Conservation (phyloP, 75 land plant species). For the Selaginella tamariscina region DNA sequence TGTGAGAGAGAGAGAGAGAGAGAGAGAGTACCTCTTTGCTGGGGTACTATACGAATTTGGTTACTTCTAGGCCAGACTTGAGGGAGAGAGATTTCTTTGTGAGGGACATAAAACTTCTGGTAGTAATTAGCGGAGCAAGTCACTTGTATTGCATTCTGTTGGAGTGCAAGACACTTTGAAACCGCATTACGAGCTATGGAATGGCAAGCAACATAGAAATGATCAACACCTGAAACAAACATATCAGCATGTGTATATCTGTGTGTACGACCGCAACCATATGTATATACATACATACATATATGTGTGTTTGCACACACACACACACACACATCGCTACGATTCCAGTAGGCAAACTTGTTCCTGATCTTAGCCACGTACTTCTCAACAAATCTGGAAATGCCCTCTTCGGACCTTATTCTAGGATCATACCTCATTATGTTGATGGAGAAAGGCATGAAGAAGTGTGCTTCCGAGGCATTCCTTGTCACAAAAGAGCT, state of each 20-base stretch:
- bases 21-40: slow-evolving; percentile 24
- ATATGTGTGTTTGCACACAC: no score
- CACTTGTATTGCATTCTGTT: slow-evolving; percentile 5
- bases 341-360: slow-evolving; percentile 31
- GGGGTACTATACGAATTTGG: slow-evolving; percentile 22
- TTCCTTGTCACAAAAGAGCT: slow-evolving; percentile 28
- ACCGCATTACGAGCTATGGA: neutral
- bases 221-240: slow-evolving; percentile 43
- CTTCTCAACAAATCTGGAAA: slow-evolving; percentile 28
- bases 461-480: slow-evolving; percentile 32
- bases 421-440: slow-evolving; percentile 32
- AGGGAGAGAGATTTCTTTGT: slow-evolving; percentile 22
- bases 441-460: slow-evolving; percentile 42
- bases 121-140: slow-evolving; percentile 6
- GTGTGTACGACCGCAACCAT: no score
- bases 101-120: slow-evolving; percentile 11
- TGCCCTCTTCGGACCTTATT: slow-evolving; percentile 27
- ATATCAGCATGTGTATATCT: no score
- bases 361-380: slow-evolving; percentile 18
- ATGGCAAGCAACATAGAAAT: slow-evolving; percentile 17
- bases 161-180: neutral
- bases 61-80: slow-evolving; percentile 40
- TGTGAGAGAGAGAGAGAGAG: no score
- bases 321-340: no score
- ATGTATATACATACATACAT: no score